Evolutionary conservation across 805 yeast species (phyloP).

Genomic region (Yarrowia osloensis): DNA sequence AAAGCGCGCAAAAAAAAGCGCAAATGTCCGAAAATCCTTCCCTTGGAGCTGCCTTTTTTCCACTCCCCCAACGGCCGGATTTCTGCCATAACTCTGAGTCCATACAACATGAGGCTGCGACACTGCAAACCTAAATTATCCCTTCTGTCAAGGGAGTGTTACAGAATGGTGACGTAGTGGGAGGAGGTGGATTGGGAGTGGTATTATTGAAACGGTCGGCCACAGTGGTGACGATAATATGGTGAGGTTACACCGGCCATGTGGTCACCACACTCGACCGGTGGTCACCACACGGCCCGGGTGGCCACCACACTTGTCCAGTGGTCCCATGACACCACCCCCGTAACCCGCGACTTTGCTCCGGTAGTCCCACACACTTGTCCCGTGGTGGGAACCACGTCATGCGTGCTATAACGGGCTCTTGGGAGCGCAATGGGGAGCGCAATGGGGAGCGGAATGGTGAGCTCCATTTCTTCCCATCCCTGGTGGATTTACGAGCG

Average conservation of each 20-base stretch:
- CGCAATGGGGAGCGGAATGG: no score
- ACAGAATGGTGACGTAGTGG: slow-evolving; percentile 14
- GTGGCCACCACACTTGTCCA: not conserved
- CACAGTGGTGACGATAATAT: no score
- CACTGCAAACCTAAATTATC: not conserved
- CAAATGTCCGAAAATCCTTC: not conserved
- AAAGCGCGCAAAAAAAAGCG: not conserved
- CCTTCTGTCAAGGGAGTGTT: slow-evolving; percentile 21
- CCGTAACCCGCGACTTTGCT: not conserved
- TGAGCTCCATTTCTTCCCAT: no score
- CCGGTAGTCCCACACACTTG: not conserved
- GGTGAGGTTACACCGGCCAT: not conserved
- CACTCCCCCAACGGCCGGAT: no score
- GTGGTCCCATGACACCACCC: no score
- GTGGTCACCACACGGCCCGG: not conserved
- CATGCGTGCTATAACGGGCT: no score
- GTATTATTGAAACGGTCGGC: no score
- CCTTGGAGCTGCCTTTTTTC: no score
- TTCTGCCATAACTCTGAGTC: not conserved
- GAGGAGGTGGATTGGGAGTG: not conserved
- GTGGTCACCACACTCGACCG: not conserved
- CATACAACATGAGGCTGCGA: not conserved
- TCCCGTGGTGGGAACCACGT: no score
- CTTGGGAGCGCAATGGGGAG: no score
- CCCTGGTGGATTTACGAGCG: no score